Percentiles rank a stretch among this genome's conserved stretches.
Evolutionary conservation across 352 stramenopile species (phyloP).

Genomic region (Phytophthora citrophthora): DNA sequence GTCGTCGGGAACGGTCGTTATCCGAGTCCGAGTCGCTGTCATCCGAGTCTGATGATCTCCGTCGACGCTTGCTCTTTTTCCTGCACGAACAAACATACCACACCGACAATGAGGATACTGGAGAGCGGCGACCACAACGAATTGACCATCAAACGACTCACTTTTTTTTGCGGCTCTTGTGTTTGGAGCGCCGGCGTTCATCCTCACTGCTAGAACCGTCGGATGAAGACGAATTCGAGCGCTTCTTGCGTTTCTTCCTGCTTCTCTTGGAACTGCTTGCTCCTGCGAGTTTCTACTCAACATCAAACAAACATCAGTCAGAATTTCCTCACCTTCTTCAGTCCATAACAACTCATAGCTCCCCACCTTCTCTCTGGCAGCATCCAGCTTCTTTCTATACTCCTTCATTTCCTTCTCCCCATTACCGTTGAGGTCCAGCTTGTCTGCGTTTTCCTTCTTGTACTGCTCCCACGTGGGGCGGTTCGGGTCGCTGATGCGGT

Average conservation of each 20-base stretch:
- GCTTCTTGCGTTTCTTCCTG: constrained; percentile 84
- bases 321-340: not conserved
- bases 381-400: constrained; percentile 94
- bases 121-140: not conserved
- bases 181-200: constrained; percentile 51
- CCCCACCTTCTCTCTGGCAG: constrained; percentile 85
- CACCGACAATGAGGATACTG: constrained; percentile 7
- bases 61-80: constrained; percentile 67
- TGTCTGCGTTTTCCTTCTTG: constrained; percentile 96
- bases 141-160: constrained; percentile 30
- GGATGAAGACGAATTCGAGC: constrained; percentile 54
- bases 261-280: constrained; percentile 75
- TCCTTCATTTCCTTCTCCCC: constrained; percentile 94
- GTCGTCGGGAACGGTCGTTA: constrained; percentile 39
- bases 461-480: constrained; percentile 96
- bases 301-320: constrained; percentile 5
- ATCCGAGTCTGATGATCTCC: constrained; percentile 56
- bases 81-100: constrained; percentile 32
- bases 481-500: constrained; percentile 94
- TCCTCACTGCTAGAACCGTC: constrained; percentile 63
- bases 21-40: constrained; percentile 36
- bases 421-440: constrained; percentile 87
- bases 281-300: constrained; percentile 65
- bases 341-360: not conserved
- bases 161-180: constrained; percentile 83